phyloP scores from a whole-genome alignment of 805 yeast species.

The Hanseniaspora occidentalis region DNA sequence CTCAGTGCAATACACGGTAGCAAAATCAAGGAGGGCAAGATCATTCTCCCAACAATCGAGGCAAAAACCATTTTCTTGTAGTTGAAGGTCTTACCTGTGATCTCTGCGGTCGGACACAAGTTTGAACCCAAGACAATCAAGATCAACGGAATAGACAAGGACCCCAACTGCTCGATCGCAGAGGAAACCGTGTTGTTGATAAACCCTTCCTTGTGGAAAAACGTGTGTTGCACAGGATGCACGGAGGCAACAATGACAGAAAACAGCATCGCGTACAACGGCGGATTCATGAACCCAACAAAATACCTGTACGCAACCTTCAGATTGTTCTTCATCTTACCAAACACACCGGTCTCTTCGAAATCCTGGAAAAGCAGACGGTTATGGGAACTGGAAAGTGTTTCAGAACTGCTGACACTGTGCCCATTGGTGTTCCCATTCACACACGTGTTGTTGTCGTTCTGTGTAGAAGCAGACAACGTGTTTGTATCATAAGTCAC shows the following conservation, averaged over 20 bases:
- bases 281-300: constrained; percentile 59
- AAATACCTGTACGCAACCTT: constrained; percentile 15
- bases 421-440: no score
- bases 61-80: constrained; percentile 54
- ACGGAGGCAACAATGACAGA: constrained; percentile 60
- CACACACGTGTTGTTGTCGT: no score
- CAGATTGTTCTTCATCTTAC: constrained; percentile 10
- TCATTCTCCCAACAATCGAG: constrained; percentile 65
- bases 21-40: constrained; percentile 54
- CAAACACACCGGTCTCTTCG: constrained; percentile 7
- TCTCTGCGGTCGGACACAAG: constrained; percentile 53
- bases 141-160: constrained; percentile 67
- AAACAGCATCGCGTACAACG: constrained; percentile 62
- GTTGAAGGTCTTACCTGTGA: constrained; percentile 53
- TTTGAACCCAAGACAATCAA: constrained; percentile 71
- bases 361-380: neutral
- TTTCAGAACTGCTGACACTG: no score
- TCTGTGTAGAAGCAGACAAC: no score
- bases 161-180: constrained; percentile 54
- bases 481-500: no score
- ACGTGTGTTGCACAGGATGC: constrained; percentile 40
- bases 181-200: constrained; percentile 52
- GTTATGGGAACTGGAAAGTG: no score
- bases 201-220: constrained; percentile 49
- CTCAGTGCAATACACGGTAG: constrained; percentile 53